These are phyloP conservation scores for Saturnispora quitensis DNA, from an alignment of 805 yeast genomes.

Conservation along the genomic window DNA sequence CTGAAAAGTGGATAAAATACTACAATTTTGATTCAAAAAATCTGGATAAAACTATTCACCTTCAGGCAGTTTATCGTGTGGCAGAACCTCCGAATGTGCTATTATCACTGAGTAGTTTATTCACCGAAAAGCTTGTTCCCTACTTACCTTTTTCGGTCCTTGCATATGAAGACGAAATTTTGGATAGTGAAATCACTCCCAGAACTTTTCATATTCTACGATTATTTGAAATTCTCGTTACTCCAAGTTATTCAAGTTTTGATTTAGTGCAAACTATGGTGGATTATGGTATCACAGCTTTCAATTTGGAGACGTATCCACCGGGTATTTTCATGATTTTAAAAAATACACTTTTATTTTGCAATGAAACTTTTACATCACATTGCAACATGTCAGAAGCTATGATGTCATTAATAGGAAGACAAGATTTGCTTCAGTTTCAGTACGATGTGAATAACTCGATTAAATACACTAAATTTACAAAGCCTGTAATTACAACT, in stretches of 20 bases:
- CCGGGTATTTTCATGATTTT: conserved; percentile 62
- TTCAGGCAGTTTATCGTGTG: conserved; percentile 37
- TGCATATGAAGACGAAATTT: conserved; percentile 48
- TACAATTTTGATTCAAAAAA: conserved; percentile 33
- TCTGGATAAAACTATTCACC: conserved; percentile 33
- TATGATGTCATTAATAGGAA: conserved; percentile 50
- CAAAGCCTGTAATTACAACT: conserved; percentile 30
- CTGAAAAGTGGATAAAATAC: conserved; percentile 49
- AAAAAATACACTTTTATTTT: conserved; percentile 45
- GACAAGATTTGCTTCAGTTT: conserved; percentile 47
- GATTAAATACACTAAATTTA: neutral
- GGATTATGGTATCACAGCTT: conserved; percentile 41
- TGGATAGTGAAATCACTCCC: conserved; percentile 57
- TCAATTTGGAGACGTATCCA: conserved; percentile 61
- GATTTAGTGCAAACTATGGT: conserved; percentile 56
- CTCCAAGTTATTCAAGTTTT: conserved; percentile 40
- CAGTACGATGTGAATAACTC: conserved; percentile 10
- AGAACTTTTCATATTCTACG: conserved; percentile 50
- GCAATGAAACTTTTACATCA: conserved; percentile 44
- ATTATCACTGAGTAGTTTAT: conserved; percentile 45
- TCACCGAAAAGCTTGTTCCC: conserved; percentile 37
- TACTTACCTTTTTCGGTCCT: conserved; percentile 60
- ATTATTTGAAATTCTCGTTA: conserved; percentile 53
- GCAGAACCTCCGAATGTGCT: conserved; percentile 53
- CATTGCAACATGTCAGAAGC: conserved; percentile 33